These are phyloP conservation scores for Pythium rhizo-oryzae DNA, from an alignment of 352 stramenopile species.

Conservation along the genomic window DNA sequence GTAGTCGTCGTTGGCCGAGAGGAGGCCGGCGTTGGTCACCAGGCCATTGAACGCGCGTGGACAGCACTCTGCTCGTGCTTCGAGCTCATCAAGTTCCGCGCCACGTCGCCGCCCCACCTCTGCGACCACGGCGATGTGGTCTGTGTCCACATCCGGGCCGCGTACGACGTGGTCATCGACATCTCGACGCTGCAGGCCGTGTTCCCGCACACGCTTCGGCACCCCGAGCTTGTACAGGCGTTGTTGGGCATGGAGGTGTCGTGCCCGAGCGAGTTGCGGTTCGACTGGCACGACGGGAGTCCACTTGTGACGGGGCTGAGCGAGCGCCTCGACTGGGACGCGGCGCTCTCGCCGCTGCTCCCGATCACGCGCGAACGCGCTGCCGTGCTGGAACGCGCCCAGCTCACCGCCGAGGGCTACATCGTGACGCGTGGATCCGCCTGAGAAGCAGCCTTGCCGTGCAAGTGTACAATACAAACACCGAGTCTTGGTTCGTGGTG, in stretches of 20 bases:
- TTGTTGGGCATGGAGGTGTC: constrained; percentile 5
- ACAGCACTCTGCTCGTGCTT: background rate
- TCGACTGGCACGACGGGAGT: constrained; percentile 2
- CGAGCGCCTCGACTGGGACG: constrained; percentile 19
- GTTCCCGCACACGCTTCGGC: constrained; percentile 10
- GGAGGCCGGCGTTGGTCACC: background rate
- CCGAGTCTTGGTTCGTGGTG: too few species aligned
- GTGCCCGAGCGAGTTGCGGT: constrained; percentile 6
- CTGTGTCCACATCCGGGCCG: background rate
- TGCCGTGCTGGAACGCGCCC: constrained; percentile 11
- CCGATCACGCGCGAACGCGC: background rate
- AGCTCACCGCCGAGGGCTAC: background rate
- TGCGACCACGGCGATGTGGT: background rate
- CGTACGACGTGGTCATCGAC: constrained; percentile 19
- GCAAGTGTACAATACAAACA: too few species aligned
- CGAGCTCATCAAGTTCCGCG: constrained; percentile 7
- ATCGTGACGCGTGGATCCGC: too few species aligned
- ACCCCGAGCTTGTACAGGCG: constrained; percentile 1
- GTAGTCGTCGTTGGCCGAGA: background rate
- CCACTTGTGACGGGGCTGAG: background rate
- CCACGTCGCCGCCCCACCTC: background rate
- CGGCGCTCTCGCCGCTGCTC: constrained; percentile 16
- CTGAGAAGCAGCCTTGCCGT: too few species aligned
- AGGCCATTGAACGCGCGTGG: constrained; percentile 1
- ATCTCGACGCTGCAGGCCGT: constrained; percentile 9